These are phyloP conservation scores for Rhodotorula diobovata DNA, from an alignment of 768 basidiomycete species.

Conservation along the genomic window DNA sequence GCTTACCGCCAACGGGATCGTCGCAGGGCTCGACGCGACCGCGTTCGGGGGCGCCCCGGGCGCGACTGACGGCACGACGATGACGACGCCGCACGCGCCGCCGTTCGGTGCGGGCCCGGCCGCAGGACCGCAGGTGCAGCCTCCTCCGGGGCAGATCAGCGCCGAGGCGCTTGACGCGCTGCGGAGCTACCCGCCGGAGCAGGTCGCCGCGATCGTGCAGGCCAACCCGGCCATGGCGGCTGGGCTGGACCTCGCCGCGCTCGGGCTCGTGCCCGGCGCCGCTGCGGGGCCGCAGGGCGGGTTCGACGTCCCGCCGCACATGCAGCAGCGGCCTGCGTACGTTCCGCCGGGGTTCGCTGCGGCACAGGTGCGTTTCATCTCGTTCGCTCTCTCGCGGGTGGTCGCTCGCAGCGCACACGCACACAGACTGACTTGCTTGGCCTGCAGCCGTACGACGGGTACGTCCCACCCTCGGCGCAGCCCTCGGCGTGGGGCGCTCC, in stretches of 20 bases:
- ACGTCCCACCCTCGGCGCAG: slow-evolving; percentile 12
- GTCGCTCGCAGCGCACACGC: no score
- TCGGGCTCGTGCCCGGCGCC: background rate
- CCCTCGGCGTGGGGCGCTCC: background rate
- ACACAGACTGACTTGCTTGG: background rate
- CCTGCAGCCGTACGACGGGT: slow-evolving; percentile 20
- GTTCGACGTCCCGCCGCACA: background rate
- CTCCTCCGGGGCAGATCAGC: background rate
- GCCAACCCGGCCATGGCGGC: slow-evolving; percentile 2
- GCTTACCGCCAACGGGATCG: slow-evolving; percentile 1
- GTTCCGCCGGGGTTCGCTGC: background rate
- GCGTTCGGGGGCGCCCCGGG: background rate
- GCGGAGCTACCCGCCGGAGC: background rate
- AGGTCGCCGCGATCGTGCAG: slow-evolving; percentile 8
- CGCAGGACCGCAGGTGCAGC: background rate
- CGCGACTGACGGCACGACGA: background rate
- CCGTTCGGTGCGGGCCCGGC: background rate
- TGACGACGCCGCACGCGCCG: background rate
- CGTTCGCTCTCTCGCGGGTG: background rate
- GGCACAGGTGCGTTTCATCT: background rate
- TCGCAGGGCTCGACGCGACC: background rate
- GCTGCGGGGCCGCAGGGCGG: background rate
- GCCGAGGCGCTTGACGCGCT: slow-evolving; percentile 12
- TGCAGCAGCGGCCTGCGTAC: background rate
- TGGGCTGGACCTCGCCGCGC: slow-evolving; percentile 8